A percentile compares a stretch with the other conserved stretches of the same genome.
Conservation (phyloP, 2,329 filamentous ascomycete species). For the Amauroascus niger region DNA sequence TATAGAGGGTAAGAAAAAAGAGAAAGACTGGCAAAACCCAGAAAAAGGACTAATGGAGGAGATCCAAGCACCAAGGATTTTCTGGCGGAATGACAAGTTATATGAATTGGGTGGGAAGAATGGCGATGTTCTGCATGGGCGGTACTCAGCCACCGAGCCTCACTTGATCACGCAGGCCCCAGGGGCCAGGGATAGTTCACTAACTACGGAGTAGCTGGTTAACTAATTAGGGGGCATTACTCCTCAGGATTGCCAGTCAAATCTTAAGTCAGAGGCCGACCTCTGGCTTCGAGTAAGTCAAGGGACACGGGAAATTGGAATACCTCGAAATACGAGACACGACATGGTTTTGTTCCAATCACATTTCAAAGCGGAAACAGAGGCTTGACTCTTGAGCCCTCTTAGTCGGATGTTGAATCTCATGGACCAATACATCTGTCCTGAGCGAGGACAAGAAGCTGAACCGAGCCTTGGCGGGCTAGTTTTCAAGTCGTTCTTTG, state of each 20-base stretch:
- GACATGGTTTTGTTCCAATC: background rate
- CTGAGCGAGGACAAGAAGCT: background rate
- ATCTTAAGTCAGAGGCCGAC: background rate
- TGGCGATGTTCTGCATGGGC: background rate
- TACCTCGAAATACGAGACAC: background rate
- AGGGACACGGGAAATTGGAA: background rate
- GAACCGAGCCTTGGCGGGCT: background rate
- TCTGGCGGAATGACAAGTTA: background rate
- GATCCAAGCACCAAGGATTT: background rate
- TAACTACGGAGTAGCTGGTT: no score
- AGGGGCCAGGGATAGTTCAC: no score
- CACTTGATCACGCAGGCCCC: background rate
- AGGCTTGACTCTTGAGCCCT: background rate
- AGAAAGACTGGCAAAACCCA: background rate
- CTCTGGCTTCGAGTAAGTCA: background rate
- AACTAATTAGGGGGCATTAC: no score
- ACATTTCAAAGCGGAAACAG: background rate
- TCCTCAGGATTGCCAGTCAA: no score
- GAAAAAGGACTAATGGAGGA: background rate
- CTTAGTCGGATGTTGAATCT: background rate
- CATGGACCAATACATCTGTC: background rate
- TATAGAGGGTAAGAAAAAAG: background rate
- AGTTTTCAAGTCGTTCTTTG: background rate
- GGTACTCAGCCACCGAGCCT: background rate
- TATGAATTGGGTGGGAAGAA: background rate